Conservation (phyloP, 257 asterid genomes). For the Galeopsis tetrahit region DNA sequence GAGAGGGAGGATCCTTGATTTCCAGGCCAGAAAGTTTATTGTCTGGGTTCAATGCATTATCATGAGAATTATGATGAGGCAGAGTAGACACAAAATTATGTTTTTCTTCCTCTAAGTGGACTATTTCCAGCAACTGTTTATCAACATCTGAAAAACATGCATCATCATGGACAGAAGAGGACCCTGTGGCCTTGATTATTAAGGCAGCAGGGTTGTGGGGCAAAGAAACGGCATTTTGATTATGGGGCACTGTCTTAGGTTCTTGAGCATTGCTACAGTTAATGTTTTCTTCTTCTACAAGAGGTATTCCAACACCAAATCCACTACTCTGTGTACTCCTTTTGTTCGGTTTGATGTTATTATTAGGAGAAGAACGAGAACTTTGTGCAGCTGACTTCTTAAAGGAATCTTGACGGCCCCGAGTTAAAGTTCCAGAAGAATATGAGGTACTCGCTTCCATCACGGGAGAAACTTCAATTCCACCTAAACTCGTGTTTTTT, state of each 20-base stretch:
- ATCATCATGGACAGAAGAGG: slow-evolving; percentile 31
- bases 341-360: slow-evolving; percentile 22
- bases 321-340: slow-evolving; percentile 29
- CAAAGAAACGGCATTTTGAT: slow-evolving; percentile 38
- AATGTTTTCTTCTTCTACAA: slow-evolving; percentile 27
- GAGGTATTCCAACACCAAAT: slow-evolving; percentile 26
- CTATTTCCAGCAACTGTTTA: slow-evolving; percentile 29
- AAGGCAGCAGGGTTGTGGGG: slow-evolving; percentile 29
- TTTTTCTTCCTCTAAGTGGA: slow-evolving; percentile 39
- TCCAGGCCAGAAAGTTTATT: slow-evolving; percentile 34
- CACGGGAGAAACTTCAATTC: slow-evolving; percentile 38
- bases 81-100: slow-evolving; percentile 32
- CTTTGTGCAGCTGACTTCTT: slow-evolving; percentile 42
- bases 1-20: slow-evolving; percentile 39
- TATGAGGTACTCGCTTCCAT: slow-evolving; percentile 57
- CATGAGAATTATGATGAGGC: slow-evolving; percentile 32
- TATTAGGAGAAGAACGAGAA: slow-evolving; percentile 37
- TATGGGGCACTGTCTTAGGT: slow-evolving; percentile 30
- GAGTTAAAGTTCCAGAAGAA: slow-evolving; percentile 37
- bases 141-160: slow-evolving; percentile 38
- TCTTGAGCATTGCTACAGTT: slow-evolving; percentile 32
- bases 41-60: slow-evolving; percentile 35
- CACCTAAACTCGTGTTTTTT: slow-evolving; percentile 38
- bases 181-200: slow-evolving; percentile 24
- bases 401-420: slow-evolving; percentile 42